These are phyloP conservation scores for Paspalum vaginatum DNA, from an alignment of 176 grass and related monocot species.

Conservation along the genomic window DNA sequence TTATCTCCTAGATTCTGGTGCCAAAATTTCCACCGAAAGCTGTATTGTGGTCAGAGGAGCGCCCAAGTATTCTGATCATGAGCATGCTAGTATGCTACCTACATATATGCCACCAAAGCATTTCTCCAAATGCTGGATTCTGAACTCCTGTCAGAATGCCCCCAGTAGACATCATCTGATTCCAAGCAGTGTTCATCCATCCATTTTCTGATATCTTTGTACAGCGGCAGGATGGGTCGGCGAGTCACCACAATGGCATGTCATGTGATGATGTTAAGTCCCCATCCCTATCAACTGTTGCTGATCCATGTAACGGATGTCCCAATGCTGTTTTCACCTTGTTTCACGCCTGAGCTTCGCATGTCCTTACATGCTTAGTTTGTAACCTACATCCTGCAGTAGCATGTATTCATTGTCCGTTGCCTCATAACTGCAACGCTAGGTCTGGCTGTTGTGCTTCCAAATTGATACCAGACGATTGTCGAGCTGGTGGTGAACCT, in stretches of 20 bases:
- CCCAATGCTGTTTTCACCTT: constrained; percentile 30
- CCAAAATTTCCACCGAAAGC: constrained; percentile 58
- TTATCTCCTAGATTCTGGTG: constrained; percentile 56
- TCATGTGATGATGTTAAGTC: background rate
- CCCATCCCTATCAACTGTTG: background rate
- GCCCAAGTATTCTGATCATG: constrained; percentile 30
- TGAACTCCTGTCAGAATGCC: constrained; percentile 31
- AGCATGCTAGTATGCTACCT: constrained; percentile 37
- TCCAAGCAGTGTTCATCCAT: constrained; percentile 52
- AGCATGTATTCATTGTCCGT: constrained; percentile 19
- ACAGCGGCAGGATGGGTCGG: background rate
- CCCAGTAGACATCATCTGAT: constrained; percentile 31
- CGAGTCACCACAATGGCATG: background rate
- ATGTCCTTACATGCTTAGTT: constrained; percentile 29
- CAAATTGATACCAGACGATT: constrained; percentile 84
- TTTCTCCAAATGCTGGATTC: constrained; percentile 40
- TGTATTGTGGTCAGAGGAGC: constrained; percentile 54
- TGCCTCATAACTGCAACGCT: constrained; percentile 82
- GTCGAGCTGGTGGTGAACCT: constrained; percentile 69
- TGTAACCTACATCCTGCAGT: constrained; percentile 10
- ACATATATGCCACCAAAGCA: constrained; percentile 38
- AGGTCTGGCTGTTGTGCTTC: constrained; percentile 98
- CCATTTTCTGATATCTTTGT: constrained; percentile 36
- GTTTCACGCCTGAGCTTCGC: constrained; percentile 7
- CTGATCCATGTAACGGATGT: constrained; percentile 33